Percentiles rank a stretch among this genome's conserved stretches.
Evolutionary conservation across 1,139 yeast species (phyloP).

Genomic region (Yamadazyma blattariae): DNA sequence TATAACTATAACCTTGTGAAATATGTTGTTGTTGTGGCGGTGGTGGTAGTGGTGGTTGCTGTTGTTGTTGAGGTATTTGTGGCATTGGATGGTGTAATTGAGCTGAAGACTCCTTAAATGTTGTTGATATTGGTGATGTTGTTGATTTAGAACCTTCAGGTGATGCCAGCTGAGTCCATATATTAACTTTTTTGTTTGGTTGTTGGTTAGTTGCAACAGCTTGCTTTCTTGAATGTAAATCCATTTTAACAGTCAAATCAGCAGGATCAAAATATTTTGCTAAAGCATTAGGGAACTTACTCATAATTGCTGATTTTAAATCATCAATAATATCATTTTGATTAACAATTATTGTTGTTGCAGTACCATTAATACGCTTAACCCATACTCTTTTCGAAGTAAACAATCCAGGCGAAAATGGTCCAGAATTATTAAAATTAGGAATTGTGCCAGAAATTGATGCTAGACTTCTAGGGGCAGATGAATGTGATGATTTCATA

Average conservation of each 20-base stretch:
- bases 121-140: slow-evolving; percentile 14
- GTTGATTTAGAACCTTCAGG: slow-evolving; percentile 12
- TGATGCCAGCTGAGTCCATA: slow-evolving; percentile 13
- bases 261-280: slow-evolving; percentile 68
- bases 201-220: slow-evolving; percentile 6
- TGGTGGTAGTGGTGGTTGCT: not conserved
- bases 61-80: slow-evolving; percentile 1
- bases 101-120: slow-evolving; percentile 10
- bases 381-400: slow-evolving; percentile 60
- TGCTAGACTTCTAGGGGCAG: slow-evolving; percentile 10
- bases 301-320: slow-evolving; percentile 56
- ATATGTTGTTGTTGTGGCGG: slow-evolving; percentile 1
- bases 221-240: slow-evolving; percentile 18
- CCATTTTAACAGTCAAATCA: slow-evolving; percentile 51
- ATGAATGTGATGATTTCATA: slow-evolving; percentile 9
- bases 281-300: slow-evolving; percentile 67
- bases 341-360: slow-evolving; percentile 63
- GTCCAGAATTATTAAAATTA: slow-evolving; percentile 14
- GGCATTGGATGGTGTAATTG: slow-evolving; percentile 6
- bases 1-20: slow-evolving; percentile 11
- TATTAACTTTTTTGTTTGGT: slow-evolving; percentile 15
- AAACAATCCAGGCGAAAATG: slow-evolving; percentile 16
- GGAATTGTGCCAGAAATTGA: slow-evolving; percentile 14
- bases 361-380: slow-evolving; percentile 50
- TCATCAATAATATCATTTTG: slow-evolving; percentile 69